These are phyloP conservation scores for Xerocomus nothofagi DNA, from an alignment of 1,284 basidiomycete genomes.

Conservation along the genomic window DNA sequence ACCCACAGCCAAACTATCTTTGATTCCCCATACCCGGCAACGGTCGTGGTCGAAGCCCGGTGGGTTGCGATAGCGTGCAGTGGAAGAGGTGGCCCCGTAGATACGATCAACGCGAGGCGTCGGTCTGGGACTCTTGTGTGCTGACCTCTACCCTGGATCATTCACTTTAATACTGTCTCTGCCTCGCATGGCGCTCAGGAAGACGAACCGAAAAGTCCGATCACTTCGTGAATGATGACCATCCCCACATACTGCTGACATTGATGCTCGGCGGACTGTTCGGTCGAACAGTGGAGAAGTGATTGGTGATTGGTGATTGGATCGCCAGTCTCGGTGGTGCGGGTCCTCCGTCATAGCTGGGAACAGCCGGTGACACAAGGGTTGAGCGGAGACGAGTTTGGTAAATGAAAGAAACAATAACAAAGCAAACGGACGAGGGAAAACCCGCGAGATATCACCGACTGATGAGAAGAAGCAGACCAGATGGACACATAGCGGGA, in stretches of 20 bases:
- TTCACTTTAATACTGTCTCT: conserved; percentile 19
- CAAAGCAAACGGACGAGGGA: conserved; percentile 1
- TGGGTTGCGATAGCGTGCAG: background rate
- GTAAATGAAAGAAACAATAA: conserved; percentile 9
- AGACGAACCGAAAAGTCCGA: conserved; percentile 9
- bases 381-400: conserved; percentile 23
- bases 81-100: background rate
- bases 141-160: background rate
- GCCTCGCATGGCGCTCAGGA: background rate
- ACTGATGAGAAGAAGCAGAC: conserved; percentile 1
- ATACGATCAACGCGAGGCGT: conserved; percentile 11
- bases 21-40: conserved; percentile 3
- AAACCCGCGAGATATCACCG: conserved; percentile 14
- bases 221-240: conserved; percentile 4
- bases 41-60: conserved; percentile 1
- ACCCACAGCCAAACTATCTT: conserved; percentile 12
- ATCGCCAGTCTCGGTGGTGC: conserved; percentile 26
- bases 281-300: background rate
- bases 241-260: background rate
- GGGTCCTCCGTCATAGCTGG: conserved; percentile 19
- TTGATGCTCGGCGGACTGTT: background rate
- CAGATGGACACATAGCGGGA: conserved; percentile 1
- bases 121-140: background rate
- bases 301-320: background rate
- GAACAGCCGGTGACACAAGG: conserved; percentile 12